These are phyloP conservation scores for Suhomyces xylopsoci DNA, from an alignment of 805 yeast genomes.

Conservation along the genomic window DNA sequence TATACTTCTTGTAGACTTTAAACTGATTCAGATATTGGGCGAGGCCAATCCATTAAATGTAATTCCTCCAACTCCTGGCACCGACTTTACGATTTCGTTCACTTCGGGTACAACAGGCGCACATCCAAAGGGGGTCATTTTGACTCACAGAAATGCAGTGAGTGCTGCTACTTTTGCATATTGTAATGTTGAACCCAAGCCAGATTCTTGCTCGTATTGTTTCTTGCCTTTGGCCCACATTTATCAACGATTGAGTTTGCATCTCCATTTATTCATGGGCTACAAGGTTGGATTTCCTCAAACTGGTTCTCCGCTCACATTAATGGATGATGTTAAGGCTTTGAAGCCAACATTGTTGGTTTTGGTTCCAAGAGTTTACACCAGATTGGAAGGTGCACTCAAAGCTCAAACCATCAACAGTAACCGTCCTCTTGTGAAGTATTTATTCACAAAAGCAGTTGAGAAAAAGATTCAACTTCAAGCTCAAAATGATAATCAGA, in stretches of 20 bases:
- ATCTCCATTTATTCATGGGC: conserved; percentile 12
- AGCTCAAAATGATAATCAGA: conserved; percentile 16
- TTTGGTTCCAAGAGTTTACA: conserved; percentile 32
- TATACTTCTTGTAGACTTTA: conserved; percentile 22
- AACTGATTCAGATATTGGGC: conserved; percentile 33
- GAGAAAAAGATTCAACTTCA: conserved; percentile 23
- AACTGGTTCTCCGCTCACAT: conserved; percentile 23
- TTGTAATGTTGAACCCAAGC: conserved; percentile 1
- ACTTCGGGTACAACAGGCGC: conserved; percentile 70
- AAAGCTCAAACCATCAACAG: conserved; percentile 44
- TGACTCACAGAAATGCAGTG: conserved; percentile 27
- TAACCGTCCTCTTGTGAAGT: conserved; percentile 29
- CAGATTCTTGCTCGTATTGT: conserved; percentile 11
- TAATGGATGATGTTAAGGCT: conserved; percentile 28
- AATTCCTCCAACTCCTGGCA: conserved; percentile 30
- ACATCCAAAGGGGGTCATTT: conserved; percentile 69
- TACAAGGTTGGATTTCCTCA: conserved; percentile 29
- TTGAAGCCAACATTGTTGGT: conserved; percentile 28
- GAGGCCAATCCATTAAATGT: conserved; percentile 29
- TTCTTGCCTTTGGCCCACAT: conserved; percentile 28
- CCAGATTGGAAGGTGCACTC: conserved; percentile 48
- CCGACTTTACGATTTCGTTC: conserved; percentile 41
- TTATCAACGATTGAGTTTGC: conserved; percentile 16
- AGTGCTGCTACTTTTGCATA: conserved; percentile 14
- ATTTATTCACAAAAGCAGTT: conserved; percentile 29